phyloP scores from a whole-genome alignment of 768 basidiomycete species.

The Mycena floridula region DNA sequence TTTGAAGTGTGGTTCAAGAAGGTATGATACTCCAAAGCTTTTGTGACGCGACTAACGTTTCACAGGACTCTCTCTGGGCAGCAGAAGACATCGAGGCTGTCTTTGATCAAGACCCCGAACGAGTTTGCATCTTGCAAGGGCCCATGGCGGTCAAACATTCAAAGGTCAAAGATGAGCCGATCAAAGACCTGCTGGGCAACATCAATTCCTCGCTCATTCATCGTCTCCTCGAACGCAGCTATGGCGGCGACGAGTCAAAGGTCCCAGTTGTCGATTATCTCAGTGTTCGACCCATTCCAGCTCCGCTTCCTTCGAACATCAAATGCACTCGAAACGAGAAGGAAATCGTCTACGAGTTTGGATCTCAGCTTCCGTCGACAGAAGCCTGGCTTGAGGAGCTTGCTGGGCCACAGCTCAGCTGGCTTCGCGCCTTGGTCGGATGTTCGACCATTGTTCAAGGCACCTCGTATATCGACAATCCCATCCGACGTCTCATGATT shows the following conservation, averaged over 20 bases:
- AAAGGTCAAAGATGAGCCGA: constrained; percentile 85
- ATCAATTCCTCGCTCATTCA: constrained; percentile 74
- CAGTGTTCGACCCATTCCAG: constrained; percentile 33
- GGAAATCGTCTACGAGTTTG: constrained; percentile 44
- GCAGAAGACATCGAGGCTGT: constrained; percentile 98
- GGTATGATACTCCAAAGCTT: constrained; percentile 38
- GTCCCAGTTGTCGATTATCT: constrained; percentile 88
- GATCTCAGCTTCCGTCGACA: constrained; percentile 47
- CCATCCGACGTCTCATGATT: constrained; percentile 77
- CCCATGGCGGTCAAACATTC: constrained; percentile 92
- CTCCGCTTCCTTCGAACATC: constrained; percentile 34
- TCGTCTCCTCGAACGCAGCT: constrained; percentile 73
- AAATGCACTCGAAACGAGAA: constrained; percentile 34
- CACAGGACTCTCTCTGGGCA: constrained; percentile 92
- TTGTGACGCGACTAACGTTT: constrained; percentile 8
- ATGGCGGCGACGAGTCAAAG: constrained; percentile 64
- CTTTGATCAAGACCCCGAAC: constrained; percentile 97
- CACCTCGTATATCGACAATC: constrained; percentile 80
- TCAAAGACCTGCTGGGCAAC: constrained; percentile 86
- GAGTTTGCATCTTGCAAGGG: constrained; percentile 96
- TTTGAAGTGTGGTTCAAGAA: constrained; percentile 99
- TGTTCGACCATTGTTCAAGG: constrained; percentile 87
- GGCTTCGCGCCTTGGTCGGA: constrained; percentile 82
- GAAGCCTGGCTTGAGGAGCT: constrained; percentile 79
- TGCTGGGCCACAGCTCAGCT: constrained; percentile 74